Conservation (phyloP, 345 rosid genomes). For the Sonneratia caseolaris region DNA sequence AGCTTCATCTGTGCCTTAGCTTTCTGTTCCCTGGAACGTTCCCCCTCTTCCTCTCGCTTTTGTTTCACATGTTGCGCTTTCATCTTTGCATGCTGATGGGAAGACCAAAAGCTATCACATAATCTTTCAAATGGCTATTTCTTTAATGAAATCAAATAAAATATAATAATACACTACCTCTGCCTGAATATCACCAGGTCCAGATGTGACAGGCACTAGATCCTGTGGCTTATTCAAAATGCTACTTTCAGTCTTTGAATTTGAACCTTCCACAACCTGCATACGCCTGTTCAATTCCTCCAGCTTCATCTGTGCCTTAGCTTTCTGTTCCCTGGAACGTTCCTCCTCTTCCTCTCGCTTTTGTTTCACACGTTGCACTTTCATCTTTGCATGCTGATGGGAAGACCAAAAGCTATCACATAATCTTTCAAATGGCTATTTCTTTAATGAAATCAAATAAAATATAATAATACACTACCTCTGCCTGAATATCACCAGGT, state of each 20-base stretch:
- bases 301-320: conserved; percentile 71
- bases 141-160: conserved; percentile 4
- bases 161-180: conserved; percentile 26
- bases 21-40: conserved; percentile 70
- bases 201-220: conserved; percentile 22
- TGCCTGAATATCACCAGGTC: conserved; percentile 42
- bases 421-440: conserved; percentile 8
- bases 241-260: conserved; percentile 29
- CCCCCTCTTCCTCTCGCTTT: conserved; percentile 78
- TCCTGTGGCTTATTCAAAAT: conserved; percentile 31
- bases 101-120: conserved; percentile 14
- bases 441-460: conserved; percentile 3
- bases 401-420: conserved; percentile 14
- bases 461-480: conserved; percentile 23
- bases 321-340: conserved; percentile 71
- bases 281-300: conserved; percentile 77
- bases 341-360: conserved; percentile 84
- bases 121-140: conserved; percentile 7
- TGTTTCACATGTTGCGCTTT: conserved; percentile 67
- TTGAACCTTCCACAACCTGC: conserved; percentile 33
- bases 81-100: conserved; percentile 60
- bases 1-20: conserved; percentile 78
- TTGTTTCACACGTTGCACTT: conserved; percentile 65
- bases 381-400: conserved; percentile 63
- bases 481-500: conserved; percentile 41